Percentiles rank a stretch among this genome's conserved stretches.
These are phyloP conservation scores for Hypoxylon cercidicola DNA, from an alignment of 495 filamentous ascomycete species.

Conservation along the genomic window DNA sequence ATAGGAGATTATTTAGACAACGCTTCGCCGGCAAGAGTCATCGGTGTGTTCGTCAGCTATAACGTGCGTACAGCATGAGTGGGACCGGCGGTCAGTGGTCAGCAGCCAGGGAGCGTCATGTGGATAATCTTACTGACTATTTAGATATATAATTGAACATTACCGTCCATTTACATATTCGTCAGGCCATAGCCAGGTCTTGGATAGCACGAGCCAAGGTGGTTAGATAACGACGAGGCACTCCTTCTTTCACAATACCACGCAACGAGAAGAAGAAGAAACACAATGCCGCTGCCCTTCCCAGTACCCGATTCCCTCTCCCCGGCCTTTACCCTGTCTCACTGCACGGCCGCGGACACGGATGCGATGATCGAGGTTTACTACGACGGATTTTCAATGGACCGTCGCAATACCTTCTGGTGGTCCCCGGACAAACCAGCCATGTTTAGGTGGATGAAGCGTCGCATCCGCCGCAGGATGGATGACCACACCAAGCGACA, in stretches of 20 bases:
- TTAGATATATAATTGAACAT: not conserved
- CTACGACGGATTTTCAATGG: constrained; percentile 31
- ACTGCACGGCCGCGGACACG: constrained; percentile 31
- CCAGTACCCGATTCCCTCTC: constrained; percentile 16
- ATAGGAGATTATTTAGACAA: constrained; percentile 1
- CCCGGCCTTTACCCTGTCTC: constrained; percentile 33
- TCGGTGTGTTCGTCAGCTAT: constrained; percentile 13
- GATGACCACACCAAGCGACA: constrained; percentile 34
- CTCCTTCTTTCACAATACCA: not conserved
- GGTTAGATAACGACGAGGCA: not conserved
- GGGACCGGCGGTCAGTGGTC: not conserved
- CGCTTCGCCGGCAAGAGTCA: constrained; percentile 34
- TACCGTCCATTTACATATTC: not conserved
- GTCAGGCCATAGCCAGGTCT: not conserved
- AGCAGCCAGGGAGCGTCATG: not conserved
- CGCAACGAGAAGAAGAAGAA: not conserved
- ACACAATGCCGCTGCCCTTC: constrained; percentile 33
- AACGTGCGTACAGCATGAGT: not conserved
- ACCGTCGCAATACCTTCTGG: constrained; percentile 40
- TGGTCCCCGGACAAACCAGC: constrained; percentile 36
- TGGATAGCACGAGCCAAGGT: not conserved
- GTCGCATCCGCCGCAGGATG: constrained; percentile 37
- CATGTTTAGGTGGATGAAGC: constrained; percentile 39
- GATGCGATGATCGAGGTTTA: constrained; percentile 32
- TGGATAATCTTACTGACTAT: not conserved